Base-by-base conservation (phyloP, 2,329 filamentous ascomycete species). In the Pseudogymnoascus sp. region DNA sequence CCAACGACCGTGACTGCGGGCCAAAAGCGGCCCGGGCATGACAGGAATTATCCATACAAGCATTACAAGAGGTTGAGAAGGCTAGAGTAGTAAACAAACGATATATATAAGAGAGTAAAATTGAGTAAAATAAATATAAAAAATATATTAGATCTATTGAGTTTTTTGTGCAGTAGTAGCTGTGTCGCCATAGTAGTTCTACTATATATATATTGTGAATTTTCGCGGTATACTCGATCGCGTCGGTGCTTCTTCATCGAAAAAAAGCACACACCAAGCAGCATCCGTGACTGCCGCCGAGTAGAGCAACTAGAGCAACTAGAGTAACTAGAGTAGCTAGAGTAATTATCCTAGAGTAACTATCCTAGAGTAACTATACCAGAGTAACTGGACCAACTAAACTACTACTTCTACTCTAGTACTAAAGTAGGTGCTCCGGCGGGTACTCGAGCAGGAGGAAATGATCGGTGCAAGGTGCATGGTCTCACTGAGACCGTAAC, bases 401-500 rank as follows among this genome's bases (percentile, higher is more conserved):
- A 23, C 16, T 43, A 45, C 6, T 39, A 45, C 12, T 45, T 23
- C 41, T 8, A n/a, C 21, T 45, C 41, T 26, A 45, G 41, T 26
- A 45, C 12, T 49, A 29, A 14, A 49, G 41, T 49, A 49, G 23
- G 11, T 11, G 10, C 19, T 45, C 19, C 19, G 43, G 43, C 43
- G 23, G 43, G 49, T 55, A 55, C 49, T 10, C 7, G 6, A 11
- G n/a, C 12, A 19, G n/a, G n/a, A 7, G 49, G 49, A 55, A 55
- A 55, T 55, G 49, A 55, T 55, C 49, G 49, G 49, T 55, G 49
- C 49, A 55, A 19, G 49, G 49, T 33, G 49, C 49, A 55, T 55
- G 49, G n/a, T 33, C 49, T 55, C 49, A 33, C 26, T 55, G 29
- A 55, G 49, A 55, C 43, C 14, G 43, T 49, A 49, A 49, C 49